Conservation (phyloP, 306 rosid species). For the Elaeagnus macrophylla region DNA sequence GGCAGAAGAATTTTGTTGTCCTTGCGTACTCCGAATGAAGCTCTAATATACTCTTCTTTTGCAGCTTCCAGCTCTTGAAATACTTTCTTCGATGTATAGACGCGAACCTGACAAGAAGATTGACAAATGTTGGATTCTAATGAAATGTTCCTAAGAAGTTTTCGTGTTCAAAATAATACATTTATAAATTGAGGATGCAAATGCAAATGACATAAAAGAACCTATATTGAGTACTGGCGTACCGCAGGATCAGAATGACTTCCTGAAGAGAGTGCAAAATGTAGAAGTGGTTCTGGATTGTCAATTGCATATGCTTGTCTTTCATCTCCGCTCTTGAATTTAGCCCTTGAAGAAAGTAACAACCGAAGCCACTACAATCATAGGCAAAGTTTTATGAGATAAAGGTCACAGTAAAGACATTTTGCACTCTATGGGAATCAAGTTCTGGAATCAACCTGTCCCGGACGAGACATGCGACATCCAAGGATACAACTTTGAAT, state of each 20-base stretch:
- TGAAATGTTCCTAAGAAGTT: too few species aligned
- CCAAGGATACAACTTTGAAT: conserved; percentile 77
- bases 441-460: conserved; percentile 50
- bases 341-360: conserved; percentile 53
- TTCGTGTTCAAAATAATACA: neutral
- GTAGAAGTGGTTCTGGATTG: conserved; percentile 74
- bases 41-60: conserved; percentile 64
- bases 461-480: conserved; percentile 83
- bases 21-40: conserved; percentile 79
- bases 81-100: conserved; percentile 62
- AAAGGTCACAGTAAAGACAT: neutral
- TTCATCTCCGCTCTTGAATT: conserved; percentile 64
- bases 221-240: conserved; percentile 13
- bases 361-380: conserved; percentile 74
- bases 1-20: conserved; percentile 67
- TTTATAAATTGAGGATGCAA: neutral
- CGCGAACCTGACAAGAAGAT: conserved; percentile 47
- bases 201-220: neutral
- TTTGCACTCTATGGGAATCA: conserved; percentile 4
- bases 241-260: conserved; percentile 98
- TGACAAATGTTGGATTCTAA: neutral
- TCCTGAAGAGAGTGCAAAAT: conserved; percentile 82
- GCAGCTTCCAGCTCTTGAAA: conserved; percentile 62
- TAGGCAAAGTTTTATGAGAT: conserved; percentile 8
- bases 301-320: conserved; percentile 52